phyloP scores from a whole-genome alignment of 148 eudicot species.

The Arbutus unedo region DNA sequence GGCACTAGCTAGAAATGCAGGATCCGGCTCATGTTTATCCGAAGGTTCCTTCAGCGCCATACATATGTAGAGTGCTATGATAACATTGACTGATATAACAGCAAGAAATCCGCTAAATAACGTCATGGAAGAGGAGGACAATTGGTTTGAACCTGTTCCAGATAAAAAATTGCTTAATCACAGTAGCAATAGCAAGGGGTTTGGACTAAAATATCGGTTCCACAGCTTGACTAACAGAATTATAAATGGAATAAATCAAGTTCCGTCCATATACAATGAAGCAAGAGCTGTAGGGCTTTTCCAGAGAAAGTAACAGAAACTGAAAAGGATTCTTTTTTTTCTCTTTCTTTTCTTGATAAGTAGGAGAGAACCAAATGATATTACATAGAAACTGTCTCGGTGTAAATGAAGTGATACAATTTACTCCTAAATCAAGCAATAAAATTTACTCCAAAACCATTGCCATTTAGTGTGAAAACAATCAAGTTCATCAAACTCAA shows the following conservation, averaged over 20 bases:
- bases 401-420: not conserved
- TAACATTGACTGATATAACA: slow-evolving; percentile 80
- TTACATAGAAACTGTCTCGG: not conserved
- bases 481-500: not conserved
- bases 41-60: slow-evolving; percentile 80
- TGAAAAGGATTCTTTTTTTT: not conserved
- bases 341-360: not conserved
- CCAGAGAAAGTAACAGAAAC: not conserved
- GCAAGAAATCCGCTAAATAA: slow-evolving; percentile 83
- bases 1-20: slow-evolving; percentile 57
- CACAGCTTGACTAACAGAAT: not conserved
- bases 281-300: not conserved
- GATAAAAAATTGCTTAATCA: slow-evolving; percentile 5
- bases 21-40: slow-evolving; percentile 70
- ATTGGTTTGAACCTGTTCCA: slow-evolving; percentile 47
- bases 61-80: slow-evolving; percentile 66
- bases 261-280: not conserved
- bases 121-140: slow-evolving; percentile 60
- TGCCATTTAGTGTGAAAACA: not conserved
- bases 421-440: too few species aligned
- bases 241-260: not conserved
- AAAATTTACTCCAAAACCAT: not conserved
- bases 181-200: not conserved
- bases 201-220: not conserved
- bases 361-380: not conserved